These are phyloP conservation scores for Sesbania bispinosa DNA, from an alignment of 306 rosid genomes.

Conservation along the genomic window DNA sequence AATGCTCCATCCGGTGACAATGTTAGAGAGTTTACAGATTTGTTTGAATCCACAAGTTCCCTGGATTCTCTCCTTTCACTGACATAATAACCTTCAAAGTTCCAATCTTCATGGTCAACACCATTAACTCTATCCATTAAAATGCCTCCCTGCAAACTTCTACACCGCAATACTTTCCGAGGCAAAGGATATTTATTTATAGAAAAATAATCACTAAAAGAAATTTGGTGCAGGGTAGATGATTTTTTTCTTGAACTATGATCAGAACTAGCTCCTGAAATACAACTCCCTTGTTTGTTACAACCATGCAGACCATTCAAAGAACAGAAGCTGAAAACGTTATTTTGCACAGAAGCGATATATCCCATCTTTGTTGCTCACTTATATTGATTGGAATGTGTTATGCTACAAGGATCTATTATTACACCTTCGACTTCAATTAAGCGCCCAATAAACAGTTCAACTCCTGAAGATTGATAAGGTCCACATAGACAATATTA, in stretches of 20 bases:
- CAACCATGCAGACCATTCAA: conserved; percentile 36
- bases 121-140: conserved; percentile 52
- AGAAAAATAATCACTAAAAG: not conserved
- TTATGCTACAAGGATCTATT: conserved; percentile 6
- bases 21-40: conserved; percentile 29
- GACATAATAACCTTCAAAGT: conserved; percentile 23
- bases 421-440: too few relatives aligned
- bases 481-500: not conserved
- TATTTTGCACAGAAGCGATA: conserved; percentile 39
- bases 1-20: conserved; percentile 46
- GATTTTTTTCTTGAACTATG: conserved; percentile 25
- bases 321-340: conserved; percentile 31
- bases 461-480: too few relatives aligned
- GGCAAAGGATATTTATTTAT: conserved; percentile 10
- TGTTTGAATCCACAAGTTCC: conserved; percentile 34
- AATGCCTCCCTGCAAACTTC: conserved; percentile 44
- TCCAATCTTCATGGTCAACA: conserved; percentile 38
- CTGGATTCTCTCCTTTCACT: conserved; percentile 23
- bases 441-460: too few relatives aligned
- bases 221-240: conserved; percentile 19
- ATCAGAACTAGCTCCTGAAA: conserved; percentile 31
- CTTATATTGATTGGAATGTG: conserved; percentile 17
- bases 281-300: conserved; percentile 35
- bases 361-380: conserved; percentile 46
- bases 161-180: conserved; percentile 38